Evolutionary conservation across 1,284 basidiomycete genomes (phyloP), one percentile per base, ranked within the genome.

Genomic region (Rugiboletus extremiorientalis): DNA sequence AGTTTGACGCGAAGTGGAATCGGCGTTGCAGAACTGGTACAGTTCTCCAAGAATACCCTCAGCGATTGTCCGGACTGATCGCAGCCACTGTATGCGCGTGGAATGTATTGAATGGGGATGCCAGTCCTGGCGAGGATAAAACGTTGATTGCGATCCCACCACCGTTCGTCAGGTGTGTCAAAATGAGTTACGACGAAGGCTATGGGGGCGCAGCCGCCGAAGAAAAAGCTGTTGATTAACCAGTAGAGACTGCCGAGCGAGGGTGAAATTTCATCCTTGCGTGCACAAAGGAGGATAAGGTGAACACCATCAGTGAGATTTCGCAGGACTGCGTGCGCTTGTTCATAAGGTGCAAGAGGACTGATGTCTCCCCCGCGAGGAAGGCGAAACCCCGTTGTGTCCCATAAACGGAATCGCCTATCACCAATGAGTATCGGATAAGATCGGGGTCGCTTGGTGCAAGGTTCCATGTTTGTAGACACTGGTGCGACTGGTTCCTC

Each of bases 131-230:
- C 1, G 22, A 3, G 1, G 42, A 65, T 53, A n/a, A 25, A 23
- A 16, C 36, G 20, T 20, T 51, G 8, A 43, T 63, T 55, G 27
- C 43, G 45, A 14, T 36, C 30, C 63, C 63, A 63, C 58, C 56
- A 63, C 6, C 40, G n/a, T 22, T 60, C 33, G 18, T 50, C 53
- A 2, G 46, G 22, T 4, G 25, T 69, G 41, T 61, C 74, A 16
- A 66, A 62, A 12, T 69, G 65, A 8, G 72, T 75, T 12, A 72
- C 50, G 31, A 71, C 63, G 4, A 72, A 30, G 20, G 69, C 68
- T 36, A 74, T 62, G 3, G 69, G 72, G 4, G 71, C 62, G 4
- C 20, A 49, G 15, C 50, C 52, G 2, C n/a, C 50, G 6, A 50
- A 61, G 45, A 62, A 59, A n/a, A 62, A 43, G 18, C 50, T 8